phyloP scores from a whole-genome alignment of 352 stramenopile genomes.

The Globisporangium barbulae region DNA sequence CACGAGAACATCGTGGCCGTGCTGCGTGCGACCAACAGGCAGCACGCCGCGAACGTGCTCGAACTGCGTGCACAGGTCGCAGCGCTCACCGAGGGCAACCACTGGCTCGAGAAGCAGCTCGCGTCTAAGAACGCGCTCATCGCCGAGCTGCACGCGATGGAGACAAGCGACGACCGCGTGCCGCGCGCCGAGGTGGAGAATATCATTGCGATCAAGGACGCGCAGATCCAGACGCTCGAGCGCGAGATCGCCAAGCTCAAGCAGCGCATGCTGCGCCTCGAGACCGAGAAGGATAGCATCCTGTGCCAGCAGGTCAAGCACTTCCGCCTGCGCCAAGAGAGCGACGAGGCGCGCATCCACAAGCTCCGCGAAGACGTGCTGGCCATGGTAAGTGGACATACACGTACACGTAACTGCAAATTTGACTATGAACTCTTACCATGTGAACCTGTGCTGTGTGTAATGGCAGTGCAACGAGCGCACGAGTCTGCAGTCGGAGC shows the following conservation, averaged over 20 bases:
- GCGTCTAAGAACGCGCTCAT: conserved; percentile 54
- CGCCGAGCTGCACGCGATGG: conserved; percentile 41
- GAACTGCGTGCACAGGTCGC: conserved; percentile 62
- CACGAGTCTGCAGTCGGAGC: conserved; percentile 46
- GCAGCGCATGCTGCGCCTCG: conserved; percentile 33
- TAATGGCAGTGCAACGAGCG: conserved; percentile 48
- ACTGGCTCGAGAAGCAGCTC: conserved; percentile 60
- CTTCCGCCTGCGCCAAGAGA: conserved; percentile 35
- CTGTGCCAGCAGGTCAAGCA: conserved; percentile 48
- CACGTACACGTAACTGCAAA: not conserved
- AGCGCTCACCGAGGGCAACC: conserved; percentile 52
- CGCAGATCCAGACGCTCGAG: conserved; percentile 56
- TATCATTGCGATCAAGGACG: conserved; percentile 48
- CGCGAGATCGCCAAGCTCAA: conserved; percentile 51
- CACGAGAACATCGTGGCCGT: conserved; percentile 71
- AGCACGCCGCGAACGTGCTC: conserved; percentile 60
- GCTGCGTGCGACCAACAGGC: conserved; percentile 64
- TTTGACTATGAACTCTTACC: not conserved
- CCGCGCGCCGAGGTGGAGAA: conserved; percentile 40
- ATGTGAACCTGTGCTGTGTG: not conserved
- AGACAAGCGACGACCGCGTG: conserved; percentile 27
- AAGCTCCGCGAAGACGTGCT: conserved; percentile 55
- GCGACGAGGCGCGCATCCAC: conserved; percentile 49
- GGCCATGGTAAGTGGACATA: conserved; percentile 36
- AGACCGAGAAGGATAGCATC: conserved; percentile 55